These are phyloP conservation scores for Friedmanniomyces endolithicus DNA, from an alignment of 495 filamentous ascomycete species.

Conservation along the genomic window DNA sequence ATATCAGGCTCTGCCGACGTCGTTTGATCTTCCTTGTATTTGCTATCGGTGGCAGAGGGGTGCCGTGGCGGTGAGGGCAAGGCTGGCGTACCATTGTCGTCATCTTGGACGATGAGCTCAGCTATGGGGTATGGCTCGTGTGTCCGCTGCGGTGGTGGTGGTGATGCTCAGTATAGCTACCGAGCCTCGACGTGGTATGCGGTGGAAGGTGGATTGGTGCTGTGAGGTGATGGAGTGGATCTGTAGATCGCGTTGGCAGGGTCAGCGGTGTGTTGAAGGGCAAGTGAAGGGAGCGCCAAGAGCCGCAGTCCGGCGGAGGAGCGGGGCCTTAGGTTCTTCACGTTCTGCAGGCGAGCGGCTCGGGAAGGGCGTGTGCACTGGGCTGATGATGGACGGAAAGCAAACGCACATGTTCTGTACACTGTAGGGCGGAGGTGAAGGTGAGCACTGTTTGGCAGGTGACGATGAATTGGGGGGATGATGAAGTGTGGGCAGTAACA, in stretches of 20 bases:
- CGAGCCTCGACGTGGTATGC: neutral
- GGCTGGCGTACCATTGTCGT: constrained; percentile 21
- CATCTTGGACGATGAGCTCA: constrained; percentile 14
- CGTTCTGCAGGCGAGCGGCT: neutral
- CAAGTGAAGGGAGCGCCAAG: neutral
- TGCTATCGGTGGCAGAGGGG: neutral
- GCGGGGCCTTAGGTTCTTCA: neutral
- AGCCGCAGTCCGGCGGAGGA: neutral
- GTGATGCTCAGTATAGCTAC: constrained; percentile 12
- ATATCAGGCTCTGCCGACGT: neutral
- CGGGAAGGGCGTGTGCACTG: neutral
- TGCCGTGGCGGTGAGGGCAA: neutral
- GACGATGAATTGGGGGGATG: neutral
- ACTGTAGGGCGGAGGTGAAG: neutral
- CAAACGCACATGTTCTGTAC: neutral
- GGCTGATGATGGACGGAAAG: neutral
- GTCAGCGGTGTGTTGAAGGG: neutral
- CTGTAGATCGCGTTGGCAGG: neutral
- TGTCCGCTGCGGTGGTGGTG: neutral
- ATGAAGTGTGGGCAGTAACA: neutral
- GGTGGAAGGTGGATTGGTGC: neutral
- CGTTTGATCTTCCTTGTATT: neutral
- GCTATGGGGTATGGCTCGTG: constrained; percentile 2
- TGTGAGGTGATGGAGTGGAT: neutral
- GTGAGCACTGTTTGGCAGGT: neutral